Conservation (phyloP, 1,139 yeast species). For the Meyerozyma guilliermondii region DNA sequence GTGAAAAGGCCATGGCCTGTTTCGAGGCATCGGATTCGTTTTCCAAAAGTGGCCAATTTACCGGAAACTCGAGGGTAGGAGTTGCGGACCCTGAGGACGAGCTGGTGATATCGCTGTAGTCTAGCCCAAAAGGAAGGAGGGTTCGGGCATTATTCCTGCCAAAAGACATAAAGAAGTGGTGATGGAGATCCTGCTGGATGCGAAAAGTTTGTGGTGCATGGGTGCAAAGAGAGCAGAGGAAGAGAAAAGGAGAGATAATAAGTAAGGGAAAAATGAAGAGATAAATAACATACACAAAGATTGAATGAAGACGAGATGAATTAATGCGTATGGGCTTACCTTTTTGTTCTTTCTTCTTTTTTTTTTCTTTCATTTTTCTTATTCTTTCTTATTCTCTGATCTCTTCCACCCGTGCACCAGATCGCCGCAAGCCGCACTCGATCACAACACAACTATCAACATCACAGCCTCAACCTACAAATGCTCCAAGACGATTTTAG, state of each 20-base stretch:
- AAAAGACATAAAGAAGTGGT: neutral
- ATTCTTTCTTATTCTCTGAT: neutral
- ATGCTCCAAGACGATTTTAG: neutral
- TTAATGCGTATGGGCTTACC: no score
- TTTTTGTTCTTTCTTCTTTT: neutral
- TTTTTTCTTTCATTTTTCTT: neutral
- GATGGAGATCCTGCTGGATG: no score
- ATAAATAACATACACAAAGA: neutral
- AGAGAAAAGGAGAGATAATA: neutral
- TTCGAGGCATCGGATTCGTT: slow-evolving; percentile 59
- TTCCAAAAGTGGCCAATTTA: slow-evolving; percentile 56
- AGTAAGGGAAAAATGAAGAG: neutral
- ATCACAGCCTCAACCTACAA: neutral
- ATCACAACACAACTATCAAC: neutral
- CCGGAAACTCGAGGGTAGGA: slow-evolving; percentile 51
- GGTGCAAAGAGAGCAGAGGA: neutral
- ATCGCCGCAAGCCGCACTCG: neutral
- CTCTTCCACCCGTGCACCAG: neutral
- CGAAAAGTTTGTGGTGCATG: neutral
- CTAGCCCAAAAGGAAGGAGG: slow-evolving; percentile 63
- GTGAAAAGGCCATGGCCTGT: slow-evolving; percentile 56
- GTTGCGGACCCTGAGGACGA: slow-evolving; percentile 23
- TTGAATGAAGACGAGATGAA: no score
- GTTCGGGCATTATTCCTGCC: slow-evolving; percentile 13
- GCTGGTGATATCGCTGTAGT: slow-evolving; percentile 50